A percentile compares a stretch with the other conserved stretches of the same genome.
Conservation (phyloP, 345 rosid species). For the Clarkia xantiana region DNA sequence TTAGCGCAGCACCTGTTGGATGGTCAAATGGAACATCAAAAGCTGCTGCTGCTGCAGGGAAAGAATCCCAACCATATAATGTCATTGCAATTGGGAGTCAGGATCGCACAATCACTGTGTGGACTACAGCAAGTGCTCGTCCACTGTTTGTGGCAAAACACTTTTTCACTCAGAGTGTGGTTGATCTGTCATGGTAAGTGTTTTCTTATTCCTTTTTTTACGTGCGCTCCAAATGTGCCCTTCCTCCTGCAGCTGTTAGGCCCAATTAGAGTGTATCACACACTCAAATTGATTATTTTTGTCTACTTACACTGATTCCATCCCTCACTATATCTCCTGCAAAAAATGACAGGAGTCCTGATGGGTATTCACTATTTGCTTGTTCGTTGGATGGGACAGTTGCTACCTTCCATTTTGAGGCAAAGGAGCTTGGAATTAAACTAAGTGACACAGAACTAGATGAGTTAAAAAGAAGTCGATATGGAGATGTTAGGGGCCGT, state of each 20-base stretch:
- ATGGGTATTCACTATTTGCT: constrained; percentile 91
- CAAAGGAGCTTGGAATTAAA: constrained; percentile 62
- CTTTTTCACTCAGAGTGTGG: constrained; percentile 95
- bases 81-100: constrained; percentile 98
- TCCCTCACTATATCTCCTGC: constrained; percentile 5
- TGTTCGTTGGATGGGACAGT: constrained; percentile 98
- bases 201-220: background rate
- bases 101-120: constrained; percentile 96
- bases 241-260: too few relatives aligned
- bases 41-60: constrained; percentile 56
- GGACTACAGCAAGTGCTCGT: constrained; percentile 97
- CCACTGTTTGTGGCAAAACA: constrained; percentile 98
- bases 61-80: constrained; percentile 77
- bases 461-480: constrained; percentile 80
- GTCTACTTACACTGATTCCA: constrained; percentile 3
- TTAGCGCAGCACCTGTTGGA: constrained; percentile 38
- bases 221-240: too few relatives aligned
- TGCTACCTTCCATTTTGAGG: constrained; percentile 82
- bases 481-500: constrained; percentile 90
- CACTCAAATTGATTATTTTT: background rate
- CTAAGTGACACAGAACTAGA: constrained; percentile 69
- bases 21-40: constrained; percentile 86
- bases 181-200: constrained; percentile 88
- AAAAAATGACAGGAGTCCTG: constrained; percentile 66
- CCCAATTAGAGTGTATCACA: too few relatives aligned